These are phyloP conservation scores for Ceraceosorus guamensis DNA, from an alignment of 1,284 basidiomycete genomes.

Conservation along the genomic window DNA sequence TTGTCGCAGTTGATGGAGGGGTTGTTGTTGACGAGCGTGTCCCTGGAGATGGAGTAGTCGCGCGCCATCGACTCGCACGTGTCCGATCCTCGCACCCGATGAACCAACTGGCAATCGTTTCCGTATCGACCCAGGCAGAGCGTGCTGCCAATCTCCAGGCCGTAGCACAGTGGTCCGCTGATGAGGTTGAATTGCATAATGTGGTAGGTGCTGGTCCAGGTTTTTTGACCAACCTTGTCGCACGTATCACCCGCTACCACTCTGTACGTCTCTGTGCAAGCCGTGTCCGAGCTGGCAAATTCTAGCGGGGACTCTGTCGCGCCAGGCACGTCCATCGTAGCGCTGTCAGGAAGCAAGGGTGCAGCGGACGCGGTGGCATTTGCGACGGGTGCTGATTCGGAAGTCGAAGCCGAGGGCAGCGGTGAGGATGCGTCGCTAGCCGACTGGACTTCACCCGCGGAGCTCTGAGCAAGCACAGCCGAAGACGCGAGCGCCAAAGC, in stretches of 20 bases:
- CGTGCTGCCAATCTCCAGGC: constrained; percentile 59
- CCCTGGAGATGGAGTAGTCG: constrained; percentile 24
- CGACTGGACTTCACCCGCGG: no score
- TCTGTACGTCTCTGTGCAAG: constrained; percentile 60
- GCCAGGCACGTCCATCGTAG: no score
- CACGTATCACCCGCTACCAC: constrained; percentile 60
- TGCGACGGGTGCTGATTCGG: no score
- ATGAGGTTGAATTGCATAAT: constrained; percentile 59
- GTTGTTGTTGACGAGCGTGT: constrained; percentile 31
- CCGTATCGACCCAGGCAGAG: constrained; percentile 40
- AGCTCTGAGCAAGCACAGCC: no score
- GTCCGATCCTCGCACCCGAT: constrained; percentile 20
- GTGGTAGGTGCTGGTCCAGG: constrained; percentile 68
- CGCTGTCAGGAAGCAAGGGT: no score
- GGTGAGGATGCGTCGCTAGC: no score
- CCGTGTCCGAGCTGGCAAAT: constrained; percentile 35
- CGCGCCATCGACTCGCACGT: constrained; percentile 29
- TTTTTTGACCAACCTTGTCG: constrained; percentile 61
- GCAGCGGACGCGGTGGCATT: no score
- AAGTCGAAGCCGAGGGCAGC: no score
- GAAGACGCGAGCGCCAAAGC: no score
- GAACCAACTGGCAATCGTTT: constrained; percentile 40
- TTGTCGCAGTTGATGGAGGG: constrained; percentile 29
- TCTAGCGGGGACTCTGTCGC: no score
- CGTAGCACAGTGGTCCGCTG: constrained; percentile 57